Evolutionary conservation across 2,329 filamentous ascomycete species (phyloP).

Genomic region (Ophiostoma sp.): DNA sequence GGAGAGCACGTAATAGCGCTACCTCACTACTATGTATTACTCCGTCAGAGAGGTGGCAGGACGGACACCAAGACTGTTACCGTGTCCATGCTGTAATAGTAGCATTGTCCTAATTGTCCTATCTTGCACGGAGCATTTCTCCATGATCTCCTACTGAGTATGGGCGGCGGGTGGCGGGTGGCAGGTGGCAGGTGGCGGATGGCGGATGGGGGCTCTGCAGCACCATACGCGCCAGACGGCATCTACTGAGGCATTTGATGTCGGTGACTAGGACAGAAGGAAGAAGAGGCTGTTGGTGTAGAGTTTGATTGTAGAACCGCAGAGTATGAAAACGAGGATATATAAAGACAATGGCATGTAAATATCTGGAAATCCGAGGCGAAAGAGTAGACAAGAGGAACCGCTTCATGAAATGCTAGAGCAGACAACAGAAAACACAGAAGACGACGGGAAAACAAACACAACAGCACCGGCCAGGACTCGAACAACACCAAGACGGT

Average conservation of each 20-base stretch:
- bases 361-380: neutral
- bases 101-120: neutral
- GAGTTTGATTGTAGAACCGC: neutral
- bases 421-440: neutral
- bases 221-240: neutral
- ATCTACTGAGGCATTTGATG: neutral
- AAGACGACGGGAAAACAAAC: neutral
- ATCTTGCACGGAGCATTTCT: neutral
- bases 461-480: neutral
- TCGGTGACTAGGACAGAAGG: neutral
- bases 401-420: neutral
- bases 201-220: neutral
- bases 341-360: neutral
- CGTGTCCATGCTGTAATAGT: constrained; percentile 4
- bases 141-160: neutral
- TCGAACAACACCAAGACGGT: neutral
- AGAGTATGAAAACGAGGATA: neutral
- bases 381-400: no score
- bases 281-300: neutral
- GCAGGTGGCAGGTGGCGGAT: no score
- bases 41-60: neutral
- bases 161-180: no score
- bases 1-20: neutral
- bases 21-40: neutral
- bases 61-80: neutral